Base-by-base conservation (phyloP, 352 stramenopile species). In the Saprolegnia diclina region DNA sequence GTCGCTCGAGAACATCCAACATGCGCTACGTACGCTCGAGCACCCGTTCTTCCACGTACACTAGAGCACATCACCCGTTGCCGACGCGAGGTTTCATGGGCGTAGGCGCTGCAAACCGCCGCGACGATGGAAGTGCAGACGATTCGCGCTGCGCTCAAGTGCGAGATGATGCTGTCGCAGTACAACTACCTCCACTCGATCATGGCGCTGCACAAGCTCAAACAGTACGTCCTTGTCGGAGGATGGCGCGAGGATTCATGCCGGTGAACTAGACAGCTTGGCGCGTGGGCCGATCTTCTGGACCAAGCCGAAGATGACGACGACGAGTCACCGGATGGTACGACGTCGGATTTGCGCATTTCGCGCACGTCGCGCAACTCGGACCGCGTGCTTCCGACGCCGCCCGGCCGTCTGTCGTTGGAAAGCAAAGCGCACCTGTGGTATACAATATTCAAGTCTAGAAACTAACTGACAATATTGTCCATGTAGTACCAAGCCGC, bases 161-260 rank as follows among this genome's bases (percentile, higher is more conserved):
- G 59, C 24, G 59, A 66, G 40, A 40, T 21, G 9, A 53, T 40
- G 32, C 40, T 66, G 14, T 32, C 59, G 7, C 10, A 66, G 32
- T 66, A 54, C 24, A 32, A 66, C 32, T 66, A 53, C 32, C 18
- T 66, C 21, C 62, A 66, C 16, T 66, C 59, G 19, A 66, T 54
- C 59, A 66, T 54, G 18, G n/a, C 59, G 14, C 24, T 66, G 0
- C 59, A 66, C 24, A 13, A 53, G n/a, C 24, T 54, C 40, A 66
- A 66, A 56, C 32, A 53, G 59, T 53, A 10, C 10, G 42, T n/a
- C 13, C 38, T 14, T n/a, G 42, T 14, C 42, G 42, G 1, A n/a
- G 42, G 1, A n/a, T n/a, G 18, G 3, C 2, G 42, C 42, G 11
- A 14, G 13, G 11, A 7, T 48, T 48, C 29, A 5, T 35, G 29